Base-by-base conservation (phyloP, 164 flowering plant genomes). In the Aristolochia fimbriata region DNA sequence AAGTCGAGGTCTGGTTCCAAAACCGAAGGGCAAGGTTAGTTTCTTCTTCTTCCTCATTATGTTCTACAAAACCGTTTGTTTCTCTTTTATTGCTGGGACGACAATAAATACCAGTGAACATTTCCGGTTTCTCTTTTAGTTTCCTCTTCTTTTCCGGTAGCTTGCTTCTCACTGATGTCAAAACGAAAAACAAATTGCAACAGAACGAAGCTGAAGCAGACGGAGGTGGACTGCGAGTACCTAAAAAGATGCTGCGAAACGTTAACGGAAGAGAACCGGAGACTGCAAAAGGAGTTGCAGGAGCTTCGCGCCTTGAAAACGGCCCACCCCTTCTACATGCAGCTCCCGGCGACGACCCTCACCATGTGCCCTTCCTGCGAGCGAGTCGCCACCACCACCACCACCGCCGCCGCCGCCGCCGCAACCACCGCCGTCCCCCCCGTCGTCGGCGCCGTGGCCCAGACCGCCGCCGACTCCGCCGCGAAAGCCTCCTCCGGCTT, bases 191-290 rank as follows among this genome's bases (percentile, higher is more conserved):
- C 57, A 2, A 2, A 2, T 27, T 27, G 14, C 15, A 41, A 43
- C 53, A 89, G 97, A 73, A 91, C 95, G 45, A 91, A 91, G 68
- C 46, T 91, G 84, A 91, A 87, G 89, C 97, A 91, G 69, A 91
- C 96, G 43, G 97, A 91, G 71, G 93, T 91, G n/a, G 95, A 91
- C 71, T 91, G 96, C 63, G 97, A 91, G 77, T 86, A 91, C 60
- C 72, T 91, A 64, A 91, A 85, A 77, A 67, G 91, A 55, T 84
- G 95, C 64, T 91, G 93, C 48, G 97, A 87, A 66, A 81, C 87
- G 54, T 68, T 91, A 63, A 91, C 93, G 20, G 96, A 86, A 68
- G 95, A 91, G 74, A 91, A 91, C 66, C 74, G 89, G 63, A 81
- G 93, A 69, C 68, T 91, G 23, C 93, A 87, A 27, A 91, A 87